phyloP scores from a whole-genome alignment of 2,329 filamentous ascomycete species.

The Alternaria infectoria region DNA sequence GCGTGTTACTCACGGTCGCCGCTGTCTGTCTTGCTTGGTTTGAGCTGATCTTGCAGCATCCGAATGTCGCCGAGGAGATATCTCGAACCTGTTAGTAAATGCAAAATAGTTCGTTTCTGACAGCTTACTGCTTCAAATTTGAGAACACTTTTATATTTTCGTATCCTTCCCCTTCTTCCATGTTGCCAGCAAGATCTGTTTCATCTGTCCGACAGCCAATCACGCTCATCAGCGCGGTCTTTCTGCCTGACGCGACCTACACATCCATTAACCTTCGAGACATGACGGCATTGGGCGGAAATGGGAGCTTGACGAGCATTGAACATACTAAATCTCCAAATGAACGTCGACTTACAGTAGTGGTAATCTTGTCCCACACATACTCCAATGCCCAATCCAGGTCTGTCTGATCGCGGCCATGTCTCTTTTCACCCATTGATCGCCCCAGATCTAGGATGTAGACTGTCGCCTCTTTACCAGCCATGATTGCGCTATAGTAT shows the following conservation, averaged over 20 bases:
- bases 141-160: constrained; percentile 78
- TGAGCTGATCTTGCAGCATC: constrained; percentile 67
- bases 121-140: constrained; percentile 64
- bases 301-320: background rate
- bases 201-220: constrained; percentile 80
- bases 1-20: constrained; percentile 70
- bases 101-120: no score
- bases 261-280: no score
- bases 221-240: constrained; percentile 78
- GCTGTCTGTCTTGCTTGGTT: constrained; percentile 68
- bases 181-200: constrained; percentile 48
- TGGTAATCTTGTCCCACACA: constrained; percentile 90
- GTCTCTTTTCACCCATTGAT: constrained; percentile 78
- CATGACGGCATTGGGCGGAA: background rate
- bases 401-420: constrained; percentile 77
- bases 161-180: constrained; percentile 74
- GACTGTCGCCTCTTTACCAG: constrained; percentile 89
- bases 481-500: constrained; percentile 64
- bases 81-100: constrained; percentile 38
- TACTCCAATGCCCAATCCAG: constrained; percentile 91
- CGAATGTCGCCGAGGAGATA: constrained; percentile 73
- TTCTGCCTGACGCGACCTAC: constrained; percentile 69
- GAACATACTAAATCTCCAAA: constrained; percentile 28
- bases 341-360: constrained; percentile 63
- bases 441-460: constrained; percentile 88